Evolutionary conservation across 177 flowering plant genomes (phyloP), one percentile per base, ranked within the genome.

Genomic region (Tripterygium wilfordii): DNA sequence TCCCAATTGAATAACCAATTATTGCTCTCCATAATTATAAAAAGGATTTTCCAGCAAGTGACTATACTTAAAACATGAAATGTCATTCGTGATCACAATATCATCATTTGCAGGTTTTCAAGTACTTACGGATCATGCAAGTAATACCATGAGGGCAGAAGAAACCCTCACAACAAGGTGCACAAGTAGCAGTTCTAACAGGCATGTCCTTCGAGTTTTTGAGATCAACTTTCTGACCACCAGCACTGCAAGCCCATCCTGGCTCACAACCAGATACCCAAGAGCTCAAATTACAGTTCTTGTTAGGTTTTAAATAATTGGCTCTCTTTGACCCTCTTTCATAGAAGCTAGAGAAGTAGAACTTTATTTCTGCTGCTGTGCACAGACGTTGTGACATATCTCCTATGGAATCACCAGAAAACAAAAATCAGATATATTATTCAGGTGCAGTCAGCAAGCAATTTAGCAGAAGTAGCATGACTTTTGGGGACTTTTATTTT

Each of bases 71-170:
- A 44, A 36, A 7, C 39, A 45, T 15, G 10, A 8, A 43, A 1
- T 23, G 10, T 1, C 10, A 16, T 17, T 43, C 16, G 13, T 2
- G 5, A 33, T 14, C 12, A 36, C 19, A 36, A 16, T 1, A 15
- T 5, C 39, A 15, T 25, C 24, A 10, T 17, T 20, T 10, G n/a
- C 3, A 18, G 23, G 28, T 2, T 32, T 23, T 12, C 2, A 45
- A 28, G 44, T 44, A 78, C 98, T 76, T 74, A 92, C 98, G 96
- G 48, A 92, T 89, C 98, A 92, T 92, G 74, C 98, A 92, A 32
- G 98, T 92, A 43, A 92, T 58, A 28, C 97, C 98, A 44, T 60
- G 77, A 31, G 98, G 97, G 58, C 97, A 89, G 72, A 86, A 92
- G 76, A 92, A 92, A 28, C 98, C 98, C 53, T 68, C 94, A 46